Conservation (phyloP, 495 filamentous ascomycete genomes). For the Penicillium longicatenatum region DNA sequence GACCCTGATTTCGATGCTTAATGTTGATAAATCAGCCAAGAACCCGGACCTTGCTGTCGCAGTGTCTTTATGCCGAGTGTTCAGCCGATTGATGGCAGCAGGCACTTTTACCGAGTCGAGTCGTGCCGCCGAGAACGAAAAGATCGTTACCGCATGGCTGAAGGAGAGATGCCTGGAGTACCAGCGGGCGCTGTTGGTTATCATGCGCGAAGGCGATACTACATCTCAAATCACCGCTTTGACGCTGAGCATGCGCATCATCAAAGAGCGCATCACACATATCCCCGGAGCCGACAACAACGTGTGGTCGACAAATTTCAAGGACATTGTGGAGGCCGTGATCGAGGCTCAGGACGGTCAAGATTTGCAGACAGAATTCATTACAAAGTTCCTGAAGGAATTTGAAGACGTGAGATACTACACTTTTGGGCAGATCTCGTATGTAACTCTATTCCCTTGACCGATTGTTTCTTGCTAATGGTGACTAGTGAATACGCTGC, state of each 20-base stretch:
- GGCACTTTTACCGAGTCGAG: conserved; percentile 67
- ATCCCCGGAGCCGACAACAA: conserved; percentile 59
- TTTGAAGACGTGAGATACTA: conserved; percentile 86
- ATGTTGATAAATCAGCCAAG: conserved; percentile 45
- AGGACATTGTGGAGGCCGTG: conserved; percentile 60
- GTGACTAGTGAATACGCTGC: conserved; percentile 33
- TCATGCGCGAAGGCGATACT: conserved; percentile 55
- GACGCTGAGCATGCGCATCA: conserved; percentile 76
- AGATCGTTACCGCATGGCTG: conserved; percentile 76
- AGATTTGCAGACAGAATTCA: conserved; percentile 66
- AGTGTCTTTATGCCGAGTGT: conserved; percentile 86
- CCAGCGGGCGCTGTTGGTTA: conserved; percentile 53
- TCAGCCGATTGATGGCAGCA: conserved; percentile 76
- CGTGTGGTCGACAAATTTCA: conserved; percentile 67
- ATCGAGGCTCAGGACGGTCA: conserved; percentile 58
- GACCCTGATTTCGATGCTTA: conserved; percentile 63
- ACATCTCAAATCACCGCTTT: conserved; percentile 62
- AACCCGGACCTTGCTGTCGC: conserved; percentile 61
- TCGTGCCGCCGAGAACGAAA: conserved; percentile 68
- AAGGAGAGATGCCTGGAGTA: conserved; percentile 73
- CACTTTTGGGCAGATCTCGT: conserved; percentile 72
- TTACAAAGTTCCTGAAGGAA: conserved; percentile 71
- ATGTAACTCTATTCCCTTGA: conserved; percentile 32
- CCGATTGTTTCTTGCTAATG: conserved; percentile 13
- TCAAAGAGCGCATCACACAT: conserved; percentile 74